Evolutionary conservation across 768 basidiomycete genomes (phyloP).

Genomic region (Baorangia bicolor): DNA sequence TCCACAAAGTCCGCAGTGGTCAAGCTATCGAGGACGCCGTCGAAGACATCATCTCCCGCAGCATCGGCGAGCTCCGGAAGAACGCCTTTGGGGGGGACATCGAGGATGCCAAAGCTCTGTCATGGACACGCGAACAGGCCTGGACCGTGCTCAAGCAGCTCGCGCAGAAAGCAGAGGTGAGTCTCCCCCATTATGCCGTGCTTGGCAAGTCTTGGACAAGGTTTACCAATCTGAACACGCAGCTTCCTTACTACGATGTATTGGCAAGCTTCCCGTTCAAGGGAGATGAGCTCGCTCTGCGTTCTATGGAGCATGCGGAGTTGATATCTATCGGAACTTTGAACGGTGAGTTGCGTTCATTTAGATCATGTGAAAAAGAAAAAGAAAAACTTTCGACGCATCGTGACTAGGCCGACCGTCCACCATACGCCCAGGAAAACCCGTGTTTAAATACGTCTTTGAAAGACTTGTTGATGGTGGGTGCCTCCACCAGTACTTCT

Average conservation of each 20-base stretch:
- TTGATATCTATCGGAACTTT: slow-evolving; percentile 76
- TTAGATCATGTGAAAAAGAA: background rate
- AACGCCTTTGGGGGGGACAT: slow-evolving; percentile 90
- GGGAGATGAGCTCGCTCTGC: slow-evolving; percentile 78
- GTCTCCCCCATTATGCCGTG: slow-evolving; percentile 26
- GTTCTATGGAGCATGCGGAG: slow-evolving; percentile 87
- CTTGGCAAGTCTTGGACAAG: slow-evolving; percentile 13
- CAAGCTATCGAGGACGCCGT: slow-evolving; percentile 75
- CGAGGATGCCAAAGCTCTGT: slow-evolving; percentile 79
- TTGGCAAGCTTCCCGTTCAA: slow-evolving; percentile 87
- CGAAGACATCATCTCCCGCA: slow-evolving; percentile 82
- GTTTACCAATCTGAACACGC: background rate
- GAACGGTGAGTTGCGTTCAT: slow-evolving; percentile 50
- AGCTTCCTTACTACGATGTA: slow-evolving; percentile 83
- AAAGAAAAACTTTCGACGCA: background rate
- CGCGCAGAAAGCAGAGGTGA: slow-evolving; percentile 61
- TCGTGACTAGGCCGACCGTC: slow-evolving; percentile 70
- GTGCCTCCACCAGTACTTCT: slow-evolving; percentile 6
- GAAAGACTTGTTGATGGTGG: slow-evolving; percentile 74
- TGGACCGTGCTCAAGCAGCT: slow-evolving; percentile 81
- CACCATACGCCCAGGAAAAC: slow-evolving; percentile 84
- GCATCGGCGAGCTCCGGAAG: slow-evolving; percentile 83
- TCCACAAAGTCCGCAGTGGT: slow-evolving; percentile 81
- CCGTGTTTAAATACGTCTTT: slow-evolving; percentile 85
- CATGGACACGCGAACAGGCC: slow-evolving; percentile 86